phyloP scores from a whole-genome alignment of 2,329 filamentous ascomycete species.

The Biscogniauxia marginata region DNA sequence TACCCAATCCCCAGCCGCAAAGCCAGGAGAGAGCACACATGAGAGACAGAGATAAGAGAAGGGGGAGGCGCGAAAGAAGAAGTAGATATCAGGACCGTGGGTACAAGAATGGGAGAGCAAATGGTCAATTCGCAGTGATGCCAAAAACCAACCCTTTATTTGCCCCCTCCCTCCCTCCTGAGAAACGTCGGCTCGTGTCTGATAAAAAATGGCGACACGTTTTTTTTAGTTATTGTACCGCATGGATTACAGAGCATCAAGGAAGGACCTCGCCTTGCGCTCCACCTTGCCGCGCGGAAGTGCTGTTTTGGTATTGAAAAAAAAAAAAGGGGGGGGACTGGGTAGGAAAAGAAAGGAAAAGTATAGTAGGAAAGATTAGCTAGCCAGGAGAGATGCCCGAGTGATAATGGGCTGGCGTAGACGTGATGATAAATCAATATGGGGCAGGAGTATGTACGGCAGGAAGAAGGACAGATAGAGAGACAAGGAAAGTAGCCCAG shows the following conservation, averaged over 20 bases:
- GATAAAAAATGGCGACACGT: constrained; percentile 8
- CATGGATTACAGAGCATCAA: constrained; percentile 77
- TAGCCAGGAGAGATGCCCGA: too few species aligned
- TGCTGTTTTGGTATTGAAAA: too few species aligned
- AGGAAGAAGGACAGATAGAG: background rate
- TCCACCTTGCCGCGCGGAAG: constrained; percentile 71
- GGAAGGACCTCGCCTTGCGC: constrained; percentile 73
- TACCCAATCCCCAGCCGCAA: too few species aligned
- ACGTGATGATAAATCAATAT: too few species aligned
- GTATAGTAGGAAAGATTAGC: background rate
- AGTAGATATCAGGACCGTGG: constrained; percentile 38
- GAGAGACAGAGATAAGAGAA: background rate
- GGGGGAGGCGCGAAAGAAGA: constrained; percentile 5
- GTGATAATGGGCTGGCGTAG: too few species aligned
- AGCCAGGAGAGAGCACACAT: too few species aligned
- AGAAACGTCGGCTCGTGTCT: constrained; percentile 30
- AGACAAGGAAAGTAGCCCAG: too few species aligned
- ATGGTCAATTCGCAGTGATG: constrained; percentile 40
- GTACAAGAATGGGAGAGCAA: constrained; percentile 39
- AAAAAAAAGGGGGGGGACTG: constrained; percentile 3
- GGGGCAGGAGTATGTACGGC: too few species aligned
- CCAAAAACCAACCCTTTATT: constrained; percentile 35
- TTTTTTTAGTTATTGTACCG: constrained; percentile 55
- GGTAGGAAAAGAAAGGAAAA: constrained; percentile 1
- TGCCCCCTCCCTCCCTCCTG: constrained; percentile 28